Evolutionary conservation across 1,284 basidiomycete species (phyloP).

Genomic region (Tremellales sp.): DNA sequence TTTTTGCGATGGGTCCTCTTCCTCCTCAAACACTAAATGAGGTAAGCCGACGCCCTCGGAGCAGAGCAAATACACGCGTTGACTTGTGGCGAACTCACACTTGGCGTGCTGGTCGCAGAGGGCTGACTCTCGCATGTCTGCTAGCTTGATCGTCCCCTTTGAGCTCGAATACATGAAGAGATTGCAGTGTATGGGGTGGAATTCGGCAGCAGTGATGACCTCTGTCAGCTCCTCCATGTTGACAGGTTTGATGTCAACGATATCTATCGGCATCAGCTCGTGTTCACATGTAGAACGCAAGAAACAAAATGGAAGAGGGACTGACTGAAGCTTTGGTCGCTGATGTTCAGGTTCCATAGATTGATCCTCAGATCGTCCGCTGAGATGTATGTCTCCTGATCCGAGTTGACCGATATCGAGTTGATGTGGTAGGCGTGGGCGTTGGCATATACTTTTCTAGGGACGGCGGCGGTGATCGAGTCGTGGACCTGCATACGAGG

Average conservation of each 20-base stretch:
- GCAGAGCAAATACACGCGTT: slow-evolving; percentile 8
- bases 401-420: slow-evolving; percentile 98
- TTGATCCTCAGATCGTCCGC: slow-evolving; percentile 97
- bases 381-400: slow-evolving; percentile 98
- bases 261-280: slow-evolving; percentile 61
- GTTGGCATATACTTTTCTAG: slow-evolving; percentile 97
- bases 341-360: slow-evolving; percentile 97
- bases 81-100: slow-evolving; percentile 57
- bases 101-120: slow-evolving; percentile 96
- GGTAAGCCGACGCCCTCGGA: neutral
- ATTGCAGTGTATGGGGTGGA: slow-evolving; percentile 97
- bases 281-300: neutral
- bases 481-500: slow-evolving; percentile 91
- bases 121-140: slow-evolving; percentile 99
- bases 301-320: slow-evolving; percentile 28
- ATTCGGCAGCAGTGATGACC: slow-evolving; percentile 98
- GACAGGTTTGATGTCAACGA: slow-evolving; percentile 99
- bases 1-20: slow-evolving; percentile 93
- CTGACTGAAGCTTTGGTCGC: slow-evolving; percentile 98
- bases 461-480: slow-evolving; percentile 96
- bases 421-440: slow-evolving; percentile 99
- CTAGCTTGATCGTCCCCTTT: slow-evolving; percentile 98
- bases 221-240: slow-evolving; percentile 99
- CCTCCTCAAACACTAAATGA: slow-evolving; percentile 85
- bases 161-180: slow-evolving; percentile 99